Evolutionary conservation across 306 rosid genomes (phyloP).

Genomic region (Acacia crassicarpa): DNA sequence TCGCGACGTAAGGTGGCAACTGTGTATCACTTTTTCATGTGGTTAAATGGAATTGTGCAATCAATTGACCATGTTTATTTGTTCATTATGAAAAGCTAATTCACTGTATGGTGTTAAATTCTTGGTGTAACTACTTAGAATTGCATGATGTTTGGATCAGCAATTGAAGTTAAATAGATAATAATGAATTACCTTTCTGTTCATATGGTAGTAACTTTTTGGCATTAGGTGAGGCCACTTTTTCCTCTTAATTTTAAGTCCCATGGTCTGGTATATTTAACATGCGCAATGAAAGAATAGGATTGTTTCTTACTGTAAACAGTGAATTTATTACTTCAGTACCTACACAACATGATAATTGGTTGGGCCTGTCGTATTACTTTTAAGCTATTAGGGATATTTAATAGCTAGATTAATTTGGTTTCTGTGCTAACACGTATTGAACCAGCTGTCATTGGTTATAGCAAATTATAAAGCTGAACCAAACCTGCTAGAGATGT

Average conservation of each 20-base stretch:
- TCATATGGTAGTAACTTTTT: neutral
- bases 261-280: neutral
- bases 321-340: neutral
- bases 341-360: neutral
- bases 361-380: neutral
- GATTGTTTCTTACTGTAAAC: neutral
- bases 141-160: neutral
- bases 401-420: neutral
- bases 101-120: neutral
- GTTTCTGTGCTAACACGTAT: neutral
- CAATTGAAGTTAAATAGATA: neutral
- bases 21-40: conserved; percentile 67
- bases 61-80: neutral
- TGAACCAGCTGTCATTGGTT: neutral
- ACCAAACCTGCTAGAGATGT: neutral
- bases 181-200: neutral
- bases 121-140: neutral
- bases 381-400: neutral
- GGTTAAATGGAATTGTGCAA: conserved; percentile 28
- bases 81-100: neutral
- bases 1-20: conserved; percentile 99
- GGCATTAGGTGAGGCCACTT: neutral
- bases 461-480: neutral
- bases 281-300: neutral
- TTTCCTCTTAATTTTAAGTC: neutral